Conservation (phyloP, 1,139 yeast species). For the Pichia sp. region DNA sequence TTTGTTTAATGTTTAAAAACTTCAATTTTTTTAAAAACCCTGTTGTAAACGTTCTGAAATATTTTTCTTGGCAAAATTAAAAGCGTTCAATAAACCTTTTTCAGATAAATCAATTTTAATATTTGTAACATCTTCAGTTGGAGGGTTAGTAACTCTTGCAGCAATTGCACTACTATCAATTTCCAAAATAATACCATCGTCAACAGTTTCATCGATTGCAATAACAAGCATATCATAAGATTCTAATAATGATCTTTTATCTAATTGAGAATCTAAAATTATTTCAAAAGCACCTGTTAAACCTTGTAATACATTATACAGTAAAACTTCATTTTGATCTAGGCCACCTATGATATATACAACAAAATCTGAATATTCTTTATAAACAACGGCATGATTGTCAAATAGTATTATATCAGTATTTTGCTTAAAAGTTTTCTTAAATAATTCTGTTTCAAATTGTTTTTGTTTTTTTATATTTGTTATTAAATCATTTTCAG, state of each 20-base stretch:
- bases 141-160: slow-evolving; percentile 82
- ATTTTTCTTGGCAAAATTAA: slow-evolving; percentile 83
- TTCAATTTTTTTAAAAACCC: slow-evolving; percentile 38
- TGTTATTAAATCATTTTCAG: slow-evolving; percentile 26
- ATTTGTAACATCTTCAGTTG: slow-evolving; percentile 56
- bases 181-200: slow-evolving; percentile 87
- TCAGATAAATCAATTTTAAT: slow-evolving; percentile 76
- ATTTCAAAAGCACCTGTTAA: slow-evolving; percentile 76
- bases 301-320: slow-evolving; percentile 73
- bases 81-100: slow-evolving; percentile 81
- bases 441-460: slow-evolving; percentile 68
- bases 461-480: slow-evolving; percentile 55
- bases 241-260: slow-evolving; percentile 71
- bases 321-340: slow-evolving; percentile 80
- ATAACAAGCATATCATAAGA: slow-evolving; percentile 80
- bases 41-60: slow-evolving; percentile 84
- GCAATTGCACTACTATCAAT: slow-evolving; percentile 84
- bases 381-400: slow-evolving; percentile 72
- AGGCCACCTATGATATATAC: slow-evolving; percentile 65
- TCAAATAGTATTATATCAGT: slow-evolving; percentile 79
- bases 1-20: no score
- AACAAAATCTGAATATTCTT: slow-evolving; percentile 70
- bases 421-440: slow-evolving; percentile 72
- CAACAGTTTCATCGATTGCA: slow-evolving; percentile 87
- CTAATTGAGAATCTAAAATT: slow-evolving; percentile 68